These are phyloP conservation scores for Ophioceras dolichostomum DNA, from an alignment of 2,329 filamentous ascomycete genomes.

Conservation along the genomic window DNA sequence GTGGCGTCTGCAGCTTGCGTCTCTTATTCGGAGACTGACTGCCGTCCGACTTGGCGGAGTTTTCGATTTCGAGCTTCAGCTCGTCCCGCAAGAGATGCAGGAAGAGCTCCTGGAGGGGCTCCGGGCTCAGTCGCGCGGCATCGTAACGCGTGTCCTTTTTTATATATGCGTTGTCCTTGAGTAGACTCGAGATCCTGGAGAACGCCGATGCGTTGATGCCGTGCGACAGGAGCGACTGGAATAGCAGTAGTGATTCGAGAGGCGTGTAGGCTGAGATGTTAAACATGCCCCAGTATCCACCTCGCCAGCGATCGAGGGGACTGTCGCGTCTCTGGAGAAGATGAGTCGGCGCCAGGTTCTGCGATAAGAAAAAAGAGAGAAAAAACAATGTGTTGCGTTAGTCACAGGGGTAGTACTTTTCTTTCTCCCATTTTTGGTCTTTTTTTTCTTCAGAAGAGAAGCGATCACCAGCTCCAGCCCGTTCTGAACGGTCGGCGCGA, in stretches of 20 bases:
- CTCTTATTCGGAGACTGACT: constrained; percentile 49
- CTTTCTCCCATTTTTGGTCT: too few species aligned
- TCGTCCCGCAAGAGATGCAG: constrained; percentile 66
- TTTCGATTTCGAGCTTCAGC: constrained; percentile 35
- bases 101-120: constrained; percentile 70
- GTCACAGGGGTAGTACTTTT: too few species aligned
- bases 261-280: constrained; percentile 17
- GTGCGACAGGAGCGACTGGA: constrained; percentile 17
- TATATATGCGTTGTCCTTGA: constrained; percentile 64
- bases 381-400: too few species aligned
- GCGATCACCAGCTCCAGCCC: too few species aligned
- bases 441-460: too few species aligned
- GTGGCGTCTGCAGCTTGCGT: constrained; percentile 59
- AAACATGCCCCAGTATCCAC: constrained; percentile 22
- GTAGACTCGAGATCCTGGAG: constrained; percentile 34
- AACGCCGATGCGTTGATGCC: constrained; percentile 18
- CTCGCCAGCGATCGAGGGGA: constrained; percentile 20
- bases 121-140: constrained; percentile 58
- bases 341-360: constrained; percentile 23
- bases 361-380: too few species aligned
- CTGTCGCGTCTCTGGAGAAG: constrained; percentile 18
- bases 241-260: constrained; percentile 21
- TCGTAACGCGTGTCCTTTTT: constrained; percentile 61
- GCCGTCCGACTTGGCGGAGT: constrained; percentile 25
- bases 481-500: too few species aligned